phyloP scores from a whole-genome alignment of 306 rosid genomes.

The Trifolium fragiferum region DNA sequence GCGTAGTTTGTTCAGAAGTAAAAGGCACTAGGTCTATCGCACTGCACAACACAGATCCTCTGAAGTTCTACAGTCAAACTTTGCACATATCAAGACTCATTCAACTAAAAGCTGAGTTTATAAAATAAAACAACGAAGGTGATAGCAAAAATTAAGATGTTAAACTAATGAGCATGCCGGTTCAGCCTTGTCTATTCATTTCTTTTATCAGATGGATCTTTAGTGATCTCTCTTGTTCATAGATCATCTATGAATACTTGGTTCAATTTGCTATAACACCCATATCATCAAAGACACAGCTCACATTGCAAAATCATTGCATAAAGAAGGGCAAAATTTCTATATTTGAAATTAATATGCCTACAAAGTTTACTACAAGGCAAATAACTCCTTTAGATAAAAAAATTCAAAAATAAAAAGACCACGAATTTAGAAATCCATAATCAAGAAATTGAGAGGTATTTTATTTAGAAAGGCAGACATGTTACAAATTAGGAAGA shows the following conservation, averaged over 20 bases:
- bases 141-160: too few species aligned
- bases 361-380: background rate
- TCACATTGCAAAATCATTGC: background rate
- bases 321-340: background rate
- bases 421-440: background rate
- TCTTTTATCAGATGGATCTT: too few species aligned
- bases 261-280: background rate
- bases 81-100: background rate
- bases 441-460: background rate
- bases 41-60: background rate
- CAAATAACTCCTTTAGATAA: background rate
- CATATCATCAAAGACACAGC: background rate
- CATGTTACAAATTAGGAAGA: background rate
- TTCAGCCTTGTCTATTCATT: too few species aligned
- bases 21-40: background rate
- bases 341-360: background rate
- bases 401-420: too few species aligned
- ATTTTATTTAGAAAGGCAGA: background rate
- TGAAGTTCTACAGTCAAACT: background rate
- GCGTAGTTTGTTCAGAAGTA: background rate
- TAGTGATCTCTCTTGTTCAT: too few species aligned
- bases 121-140: too few species aligned
- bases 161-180: too few species aligned
- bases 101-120: background rate
- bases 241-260: too few species aligned